Evolutionary conservation across 495 filamentous ascomycete species (phyloP).

Genomic region (Penicillium canariense): DNA sequence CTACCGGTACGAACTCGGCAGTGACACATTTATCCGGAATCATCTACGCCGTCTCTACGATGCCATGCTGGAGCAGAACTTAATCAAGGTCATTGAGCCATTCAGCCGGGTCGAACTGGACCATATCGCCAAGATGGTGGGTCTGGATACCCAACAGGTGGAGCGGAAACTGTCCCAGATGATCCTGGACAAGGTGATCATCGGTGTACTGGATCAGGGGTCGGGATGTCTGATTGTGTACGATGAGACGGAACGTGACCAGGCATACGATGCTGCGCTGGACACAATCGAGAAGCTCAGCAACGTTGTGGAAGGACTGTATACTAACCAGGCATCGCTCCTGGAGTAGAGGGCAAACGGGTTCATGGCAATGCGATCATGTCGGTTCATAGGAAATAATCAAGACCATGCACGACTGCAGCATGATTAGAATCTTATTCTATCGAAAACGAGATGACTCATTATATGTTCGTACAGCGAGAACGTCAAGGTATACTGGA

Average conservation of each 20-base stretch:
- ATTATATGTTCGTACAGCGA: not conserved
- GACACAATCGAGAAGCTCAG: constrained; percentile 96
- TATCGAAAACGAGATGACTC: not conserved
- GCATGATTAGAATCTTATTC: not conserved
- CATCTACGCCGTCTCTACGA: constrained; percentile 94
- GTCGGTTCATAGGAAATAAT: constrained; percentile 27
- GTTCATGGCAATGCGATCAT: constrained; percentile 25
- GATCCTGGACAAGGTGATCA: constrained; percentile 98
- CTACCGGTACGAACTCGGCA: constrained; percentile 88
- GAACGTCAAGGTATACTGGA: too few relatives aligned
- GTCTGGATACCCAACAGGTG: constrained; percentile 92
- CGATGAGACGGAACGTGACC: constrained; percentile 89
- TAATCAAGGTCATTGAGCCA: constrained; percentile 98
- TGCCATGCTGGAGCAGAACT: constrained; percentile 97
- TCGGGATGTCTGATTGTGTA: constrained; percentile 94
- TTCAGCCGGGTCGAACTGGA: constrained; percentile 95
- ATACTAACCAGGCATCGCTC: constrained; percentile 94
- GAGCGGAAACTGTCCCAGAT: constrained; percentile 98
- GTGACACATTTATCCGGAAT: constrained; percentile 90
- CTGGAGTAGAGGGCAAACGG: constrained; percentile 65
- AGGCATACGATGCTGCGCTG: constrained; percentile 90
- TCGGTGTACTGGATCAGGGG: constrained; percentile 96
- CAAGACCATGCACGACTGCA: constrained; percentile 12
- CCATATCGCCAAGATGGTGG: constrained; percentile 96
- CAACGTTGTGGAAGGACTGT: constrained; percentile 95